Conservation (phyloP, 441 rosid genomes). For the Bocquillonia castaneifolia region DNA sequence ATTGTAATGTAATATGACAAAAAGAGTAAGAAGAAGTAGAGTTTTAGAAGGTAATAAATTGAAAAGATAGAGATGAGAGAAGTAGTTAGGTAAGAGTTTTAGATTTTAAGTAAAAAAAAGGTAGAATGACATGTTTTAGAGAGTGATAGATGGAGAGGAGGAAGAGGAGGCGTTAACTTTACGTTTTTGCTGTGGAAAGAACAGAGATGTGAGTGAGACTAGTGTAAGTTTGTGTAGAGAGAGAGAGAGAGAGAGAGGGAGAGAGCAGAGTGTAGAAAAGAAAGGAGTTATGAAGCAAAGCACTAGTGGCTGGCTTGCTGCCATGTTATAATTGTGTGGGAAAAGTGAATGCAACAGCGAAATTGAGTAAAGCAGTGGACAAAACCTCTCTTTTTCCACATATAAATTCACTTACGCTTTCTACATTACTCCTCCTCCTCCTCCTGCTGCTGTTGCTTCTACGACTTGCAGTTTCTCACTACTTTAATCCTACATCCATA, state of each 20-base stretch:
- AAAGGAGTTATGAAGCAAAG: conserved; percentile 36
- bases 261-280: conserved; percentile 4
- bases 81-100: conserved; percentile 14
- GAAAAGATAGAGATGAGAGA: conserved; percentile 1
- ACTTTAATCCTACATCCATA: too few relatives aligned
- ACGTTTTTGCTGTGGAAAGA: conserved; percentile 7
- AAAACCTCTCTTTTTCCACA: background rate
- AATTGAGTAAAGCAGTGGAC: conserved; percentile 34
- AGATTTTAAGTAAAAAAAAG: conserved; percentile 7
- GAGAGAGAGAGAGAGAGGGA: conserved; percentile 30
- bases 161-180: conserved; percentile 5
- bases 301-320: conserved; percentile 25
- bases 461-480: too few relatives aligned
- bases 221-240: conserved; percentile 7
- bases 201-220: conserved; percentile 29
- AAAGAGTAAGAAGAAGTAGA: background rate
- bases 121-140: conserved; percentile 2
- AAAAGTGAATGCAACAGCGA: conserved; percentile 34
- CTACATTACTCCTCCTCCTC: too few relatives aligned
- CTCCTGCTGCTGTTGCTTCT: too few relatives aligned
- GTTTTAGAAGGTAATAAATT: background rate
- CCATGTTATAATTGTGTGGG: conserved; percentile 41
- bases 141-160: conserved; percentile 4
- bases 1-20: background rate
- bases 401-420: too few relatives aligned